Conservation (phyloP, 345 rosid genomes). For the Salix exigua region DNA sequence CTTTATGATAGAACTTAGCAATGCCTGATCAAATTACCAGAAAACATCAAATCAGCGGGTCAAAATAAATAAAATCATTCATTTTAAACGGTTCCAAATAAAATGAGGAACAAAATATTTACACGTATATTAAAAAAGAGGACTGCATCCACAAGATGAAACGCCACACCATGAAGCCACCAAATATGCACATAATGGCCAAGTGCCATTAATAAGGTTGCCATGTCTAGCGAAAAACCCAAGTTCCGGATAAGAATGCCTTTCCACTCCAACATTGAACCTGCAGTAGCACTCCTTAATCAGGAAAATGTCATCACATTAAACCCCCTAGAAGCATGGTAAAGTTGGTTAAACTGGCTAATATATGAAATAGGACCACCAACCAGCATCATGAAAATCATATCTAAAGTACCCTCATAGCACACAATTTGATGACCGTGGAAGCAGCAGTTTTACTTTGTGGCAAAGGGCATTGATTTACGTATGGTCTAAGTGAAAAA, state of each 20-base stretch:
- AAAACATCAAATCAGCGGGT: conserved; percentile 6
- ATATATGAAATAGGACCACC: background rate
- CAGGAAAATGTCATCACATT: conserved; percentile 7
- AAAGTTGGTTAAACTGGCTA: background rate
- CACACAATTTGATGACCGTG: background rate
- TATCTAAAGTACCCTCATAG: background rate
- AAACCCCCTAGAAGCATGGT: conserved; percentile 1
- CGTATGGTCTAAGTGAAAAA: background rate
- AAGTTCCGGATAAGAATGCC: conserved; percentile 78
- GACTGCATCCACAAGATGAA: conserved; percentile 89
- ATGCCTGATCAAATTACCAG: conserved; percentile 56
- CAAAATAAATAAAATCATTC: background rate
- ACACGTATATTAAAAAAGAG: conserved; percentile 90
- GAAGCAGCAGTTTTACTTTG: background rate
- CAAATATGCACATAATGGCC: conserved; percentile 89
- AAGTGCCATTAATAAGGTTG: conserved; percentile 81
- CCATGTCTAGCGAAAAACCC: conserved; percentile 94
- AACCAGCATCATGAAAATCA: background rate
- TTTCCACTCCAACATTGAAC: conserved; percentile 91
- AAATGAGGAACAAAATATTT: conserved; percentile 27
- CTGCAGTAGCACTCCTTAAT: conserved; percentile 38
- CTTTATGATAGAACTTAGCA: conserved; percentile 83
- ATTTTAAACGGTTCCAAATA: background rate
- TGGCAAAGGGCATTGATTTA: background rate
- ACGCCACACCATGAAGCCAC: conserved; percentile 96